A percentile compares a stretch with the other conserved stretches of the same genome.
Evolutionary conservation across 257 asterid genomes (phyloP).

Genomic region (Forsythia suspensa): DNA sequence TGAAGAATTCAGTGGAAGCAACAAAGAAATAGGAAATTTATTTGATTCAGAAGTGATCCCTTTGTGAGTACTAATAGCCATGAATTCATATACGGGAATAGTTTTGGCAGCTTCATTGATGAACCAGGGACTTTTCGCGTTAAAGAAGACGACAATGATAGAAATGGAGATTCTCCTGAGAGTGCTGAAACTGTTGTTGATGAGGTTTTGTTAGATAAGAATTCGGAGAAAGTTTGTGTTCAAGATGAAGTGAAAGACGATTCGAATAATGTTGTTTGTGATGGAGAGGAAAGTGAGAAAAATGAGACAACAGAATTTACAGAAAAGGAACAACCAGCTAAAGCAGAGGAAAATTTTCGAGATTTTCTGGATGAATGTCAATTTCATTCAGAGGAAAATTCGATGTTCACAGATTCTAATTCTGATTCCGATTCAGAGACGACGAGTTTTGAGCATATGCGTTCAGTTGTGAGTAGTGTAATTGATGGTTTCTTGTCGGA

Average conservation of each 20-base stretch:
- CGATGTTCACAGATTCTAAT: not conserved
- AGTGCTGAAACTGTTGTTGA: not conserved
- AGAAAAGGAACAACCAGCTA: not conserved
- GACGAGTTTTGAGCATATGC: constrained; percentile 25
- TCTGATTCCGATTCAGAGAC: constrained; percentile 45
- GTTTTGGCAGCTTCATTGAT: no score
- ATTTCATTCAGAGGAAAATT: constrained; percentile 22
- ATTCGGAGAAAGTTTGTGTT: constrained; percentile 7
- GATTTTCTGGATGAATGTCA: constrained; percentile 19
- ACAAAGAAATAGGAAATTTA: constrained; percentile 24
- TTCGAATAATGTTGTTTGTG: not conserved
- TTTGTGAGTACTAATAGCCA: no score
- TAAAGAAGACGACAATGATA: not conserved
- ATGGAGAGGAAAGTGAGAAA: constrained; percentile 13
- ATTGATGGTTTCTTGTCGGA: constrained; percentile 49
- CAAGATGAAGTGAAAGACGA: constrained; percentile 26
- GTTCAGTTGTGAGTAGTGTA: constrained; percentile 26
- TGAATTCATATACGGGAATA: no score
- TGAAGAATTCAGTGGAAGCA: constrained; percentile 53
- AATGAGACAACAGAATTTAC: no score
- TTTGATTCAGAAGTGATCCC: constrained; percentile 18
- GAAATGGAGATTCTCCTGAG: not conserved
- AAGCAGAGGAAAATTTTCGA: constrained; percentile 13
- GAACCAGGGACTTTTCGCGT: no score
- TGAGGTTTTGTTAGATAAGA: constrained; percentile 14